Base-by-base conservation (phyloP, 441 rosid genomes). In the Hura crepitans region DNA sequence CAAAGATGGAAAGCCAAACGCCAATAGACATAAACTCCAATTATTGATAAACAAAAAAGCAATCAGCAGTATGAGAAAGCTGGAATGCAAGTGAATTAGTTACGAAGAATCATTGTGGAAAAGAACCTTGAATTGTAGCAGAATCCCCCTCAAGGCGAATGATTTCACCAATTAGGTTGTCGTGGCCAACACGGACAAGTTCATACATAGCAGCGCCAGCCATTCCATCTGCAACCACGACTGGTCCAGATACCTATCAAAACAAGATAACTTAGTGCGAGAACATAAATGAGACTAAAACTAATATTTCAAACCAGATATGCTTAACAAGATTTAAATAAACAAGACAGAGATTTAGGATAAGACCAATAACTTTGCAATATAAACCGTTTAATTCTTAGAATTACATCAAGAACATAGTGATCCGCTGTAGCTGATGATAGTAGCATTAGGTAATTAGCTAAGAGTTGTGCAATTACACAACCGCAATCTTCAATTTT, bases 161-260 rank as follows among this genome's bases (percentile, higher is more conserved):
- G 74, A 96, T 96, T 79, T 96, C 99, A 67, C 99, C 98, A 30
- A 96, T 96, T 66, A 93, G 80, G 31, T 91, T 89, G 84, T 96
- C 96, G 74, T 93, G 86, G 11, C 99, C 98, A n/a, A 96, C 97
- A 78, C 97, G 99, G 69, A 96, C 99, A 60, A 96, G 83, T 79
- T 96, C 98, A 68, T 96, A 93, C 99, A 96, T 96, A 70, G 99
- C 99, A 75, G 98, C 99, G 64, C 99, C 99, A 43, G 88, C 94
- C 99, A 96, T 93, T 75, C 99, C 97, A 82, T 96, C 99, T 6
- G 98, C 99, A 65, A 96, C 85, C 63, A 96, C 97, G 35, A 96
- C 99, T 4, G 97, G 98, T 56, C 97, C 98, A 62, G 99, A 96
- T 12, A 96, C 99, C 99, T 96, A 83, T 65, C 65, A 73, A 27